Percentiles rank a stretch among this genome's conserved stretches.
phyloP scores from a whole-genome alignment of 2,329 filamentous ascomycete species.

The Verticillium longisporum region DNA sequence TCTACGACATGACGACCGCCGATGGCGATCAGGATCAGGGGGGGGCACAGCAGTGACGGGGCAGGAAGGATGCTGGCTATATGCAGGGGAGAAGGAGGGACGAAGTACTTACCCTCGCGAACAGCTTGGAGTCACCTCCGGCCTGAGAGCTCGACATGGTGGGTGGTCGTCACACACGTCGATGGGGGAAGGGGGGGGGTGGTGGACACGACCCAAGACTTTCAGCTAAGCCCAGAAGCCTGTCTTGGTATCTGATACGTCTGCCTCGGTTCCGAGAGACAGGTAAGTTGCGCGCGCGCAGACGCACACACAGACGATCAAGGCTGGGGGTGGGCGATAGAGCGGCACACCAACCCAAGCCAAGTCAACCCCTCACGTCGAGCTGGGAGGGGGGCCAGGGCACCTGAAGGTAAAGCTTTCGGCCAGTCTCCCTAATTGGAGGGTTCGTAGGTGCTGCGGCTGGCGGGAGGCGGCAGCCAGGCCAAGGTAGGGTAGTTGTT shows the following conservation, averaged over 20 bases:
- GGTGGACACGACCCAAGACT: not conserved
- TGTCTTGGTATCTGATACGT: not conserved
- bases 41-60: not conserved
- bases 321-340: conserved; percentile 8
- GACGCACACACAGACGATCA: not conserved
- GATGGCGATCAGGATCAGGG: not conserved
- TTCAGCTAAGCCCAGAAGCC: not conserved
- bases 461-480: conserved; percentile 11
- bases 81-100: not conserved
- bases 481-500: not conserved
- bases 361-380: conserved; percentile 10
- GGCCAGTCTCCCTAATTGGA: conserved; percentile 5
- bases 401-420: not conserved
- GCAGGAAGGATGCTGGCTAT: conserved; percentile 1
- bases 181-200: too few species aligned
- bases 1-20: not conserved
- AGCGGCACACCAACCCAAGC: conserved; percentile 1
- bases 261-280: not conserved
- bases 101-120: conserved; percentile 72
- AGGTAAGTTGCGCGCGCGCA: not conserved
- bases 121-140: conserved; percentile 97
- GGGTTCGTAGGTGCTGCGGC: conserved; percentile 3
- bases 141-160: conserved; percentile 50
- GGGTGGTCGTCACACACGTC: conserved; percentile 8
- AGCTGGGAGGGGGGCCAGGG: not conserved